Evolutionary conservation across 2,329 filamentous ascomycete species (phyloP), one percentile per base, ranked within the genome.

Genomic region (Daldinia sp.): DNA sequence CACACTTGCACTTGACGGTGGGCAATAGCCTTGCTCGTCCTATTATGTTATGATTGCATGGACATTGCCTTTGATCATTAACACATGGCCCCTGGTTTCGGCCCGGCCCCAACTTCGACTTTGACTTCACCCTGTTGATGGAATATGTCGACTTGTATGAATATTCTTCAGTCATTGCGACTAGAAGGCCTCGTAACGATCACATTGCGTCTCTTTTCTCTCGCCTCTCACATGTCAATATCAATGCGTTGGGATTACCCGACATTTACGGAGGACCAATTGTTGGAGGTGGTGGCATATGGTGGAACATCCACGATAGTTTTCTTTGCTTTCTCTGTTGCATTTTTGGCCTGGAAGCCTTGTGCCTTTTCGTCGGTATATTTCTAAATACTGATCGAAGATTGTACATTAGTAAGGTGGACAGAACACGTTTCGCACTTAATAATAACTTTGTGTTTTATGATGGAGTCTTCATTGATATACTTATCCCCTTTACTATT

Each of bases 371-470:
- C 15, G 15, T 5, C 25, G 4, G 45, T 48, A 48, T 48, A 21
- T 21, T 13, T 45, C 21, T 13, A 8, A 6, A 45, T 32, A 29
- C 19, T 32, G 54, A 23, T 3, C n/a, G 1, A 3, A 34, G 25
- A 21, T 7, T 58, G 45, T 41, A 34, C 21, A 27, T 58, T 50
- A 50, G 17, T 50, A 43, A 58, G 34, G 19, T 15, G 13, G 45
- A 50, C 17, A 50, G 23, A 11, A 29, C 25, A 19, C 25, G n/a
- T n/a, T 8, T 2, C 25, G 27, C 11, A 32, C 6, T 32, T 13
- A 30, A 30, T 48, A 48, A 30, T 48, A 48, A 29, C 25, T 17
- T 7, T 2, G 7, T 29, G 15, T 8, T 48, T 48, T 48, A 8
- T 17, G 8, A 32, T 11, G 4, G 17, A 11, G 27, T 19, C 6